Evolutionary conservation across 2,329 filamentous ascomycete genomes (phyloP).

Genomic region (Sporothrix phasma): DNA sequence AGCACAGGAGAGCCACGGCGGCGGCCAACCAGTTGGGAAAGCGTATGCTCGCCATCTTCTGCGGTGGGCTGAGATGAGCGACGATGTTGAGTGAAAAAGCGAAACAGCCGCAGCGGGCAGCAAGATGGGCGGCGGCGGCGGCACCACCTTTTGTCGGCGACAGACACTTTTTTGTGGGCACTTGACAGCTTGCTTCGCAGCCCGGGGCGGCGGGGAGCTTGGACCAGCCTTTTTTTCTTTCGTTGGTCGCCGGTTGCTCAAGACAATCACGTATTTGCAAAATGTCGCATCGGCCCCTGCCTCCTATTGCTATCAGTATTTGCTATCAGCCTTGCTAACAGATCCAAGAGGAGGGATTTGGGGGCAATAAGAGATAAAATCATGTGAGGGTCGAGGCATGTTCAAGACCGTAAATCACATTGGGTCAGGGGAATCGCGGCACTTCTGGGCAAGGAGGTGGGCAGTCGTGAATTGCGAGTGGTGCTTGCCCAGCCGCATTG

Average conservation of each 20-base stretch:
- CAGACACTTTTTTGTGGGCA: background rate
- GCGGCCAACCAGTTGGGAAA: background rate
- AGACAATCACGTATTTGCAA: background rate
- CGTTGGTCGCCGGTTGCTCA: background rate
- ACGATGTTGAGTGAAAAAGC: background rate
- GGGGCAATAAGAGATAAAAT: background rate
- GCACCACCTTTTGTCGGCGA: background rate
- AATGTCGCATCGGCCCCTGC: background rate
- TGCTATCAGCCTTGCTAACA: conserved; percentile 1
- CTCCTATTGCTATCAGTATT: background rate
- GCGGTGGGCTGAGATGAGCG: background rate
- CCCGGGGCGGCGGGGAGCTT: background rate
- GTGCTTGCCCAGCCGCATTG: background rate
- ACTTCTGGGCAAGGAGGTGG: too few species aligned
- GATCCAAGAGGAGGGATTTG: background rate
- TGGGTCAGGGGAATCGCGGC: too few species aligned
- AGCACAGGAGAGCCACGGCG: background rate
- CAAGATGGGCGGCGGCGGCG: too few species aligned
- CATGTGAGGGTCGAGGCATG: too few species aligned
- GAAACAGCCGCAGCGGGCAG: background rate
- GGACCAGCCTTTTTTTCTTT: background rate
- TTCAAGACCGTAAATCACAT: too few species aligned
- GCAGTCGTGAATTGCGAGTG: too few species aligned
- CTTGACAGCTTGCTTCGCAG: background rate
- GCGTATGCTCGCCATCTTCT: background rate